Evolutionary conservation across 352 stramenopile genomes (phyloP).

Genomic region (Phytopythium ostracodes): DNA sequence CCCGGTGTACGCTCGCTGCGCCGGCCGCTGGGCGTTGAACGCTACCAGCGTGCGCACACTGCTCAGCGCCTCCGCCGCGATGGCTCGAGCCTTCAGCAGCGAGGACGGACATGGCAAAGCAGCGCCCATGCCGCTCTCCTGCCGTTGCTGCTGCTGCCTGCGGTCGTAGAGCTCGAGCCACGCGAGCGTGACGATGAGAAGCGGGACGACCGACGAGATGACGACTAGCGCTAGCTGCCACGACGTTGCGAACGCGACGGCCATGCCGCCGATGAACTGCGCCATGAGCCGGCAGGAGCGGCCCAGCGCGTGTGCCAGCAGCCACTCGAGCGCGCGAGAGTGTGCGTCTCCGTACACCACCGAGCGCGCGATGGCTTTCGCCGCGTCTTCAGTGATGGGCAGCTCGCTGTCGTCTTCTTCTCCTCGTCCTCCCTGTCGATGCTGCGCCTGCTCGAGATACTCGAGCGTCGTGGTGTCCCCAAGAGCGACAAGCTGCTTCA

Average conservation of each 20-base stretch:
- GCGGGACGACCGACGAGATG: constrained; percentile 8
- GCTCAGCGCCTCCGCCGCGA: constrained; percentile 20
- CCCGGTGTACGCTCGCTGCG: constrained; percentile 18
- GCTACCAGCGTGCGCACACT: constrained; percentile 25
- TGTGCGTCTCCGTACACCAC: constrained; percentile 10
- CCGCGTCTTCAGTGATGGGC: constrained; percentile 4
- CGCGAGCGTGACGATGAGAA: background rate
- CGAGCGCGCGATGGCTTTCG: constrained; percentile 8
- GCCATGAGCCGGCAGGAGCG: constrained; percentile 10
- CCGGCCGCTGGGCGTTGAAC: constrained; percentile 24
- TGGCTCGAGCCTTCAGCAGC: constrained; percentile 10
- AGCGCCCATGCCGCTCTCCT: background rate
- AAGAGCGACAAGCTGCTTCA: constrained; percentile 3
- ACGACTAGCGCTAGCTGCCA: constrained; percentile 24
- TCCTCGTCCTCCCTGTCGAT: background rate
- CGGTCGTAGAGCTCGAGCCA: background rate
- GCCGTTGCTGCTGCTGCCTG: background rate
- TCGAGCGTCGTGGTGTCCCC: constrained; percentile 2
- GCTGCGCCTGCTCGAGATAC: constrained; percentile 17
- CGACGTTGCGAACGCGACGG: constrained; percentile 12
- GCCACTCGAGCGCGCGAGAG: constrained; percentile 14
- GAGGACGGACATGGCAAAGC: background rate
- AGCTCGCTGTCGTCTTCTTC: background rate
- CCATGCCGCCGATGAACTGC: constrained; percentile 17
- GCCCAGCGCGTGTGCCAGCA: constrained; percentile 16